Evolutionary conservation across 2,329 filamentous ascomycete genomes (phyloP).

Genomic region (Orbilia blumenaviensis): DNA sequence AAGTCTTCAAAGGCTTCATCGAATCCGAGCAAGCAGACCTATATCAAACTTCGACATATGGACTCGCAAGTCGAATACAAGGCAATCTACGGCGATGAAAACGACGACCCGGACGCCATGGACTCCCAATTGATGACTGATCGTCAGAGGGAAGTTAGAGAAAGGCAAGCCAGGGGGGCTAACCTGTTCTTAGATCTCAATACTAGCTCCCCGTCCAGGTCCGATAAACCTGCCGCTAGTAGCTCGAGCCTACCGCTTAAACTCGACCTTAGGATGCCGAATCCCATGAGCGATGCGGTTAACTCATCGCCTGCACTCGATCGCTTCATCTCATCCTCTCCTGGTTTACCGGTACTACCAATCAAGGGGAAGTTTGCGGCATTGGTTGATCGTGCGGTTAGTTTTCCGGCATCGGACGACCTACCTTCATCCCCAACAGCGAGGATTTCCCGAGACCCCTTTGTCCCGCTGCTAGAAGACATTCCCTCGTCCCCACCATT

Average conservation of each 20-base stretch:
- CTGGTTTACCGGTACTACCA: constrained; percentile 13
- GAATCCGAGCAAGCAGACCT: constrained; percentile 41
- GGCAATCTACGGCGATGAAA: constrained; percentile 66
- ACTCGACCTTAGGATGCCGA: constrained; percentile 45
- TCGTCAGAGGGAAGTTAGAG: constrained; percentile 78
- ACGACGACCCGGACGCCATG: constrained; percentile 65
- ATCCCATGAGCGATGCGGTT: constrained; percentile 30
- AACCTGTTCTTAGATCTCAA: constrained; percentile 43
- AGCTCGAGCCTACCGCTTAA: constrained; percentile 11
- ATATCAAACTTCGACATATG: constrained; percentile 67
- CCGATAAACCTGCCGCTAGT: background rate
- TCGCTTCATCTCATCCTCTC: constrained; percentile 30
- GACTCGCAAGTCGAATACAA: constrained; percentile 84
- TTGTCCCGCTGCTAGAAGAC: constrained; percentile 35
- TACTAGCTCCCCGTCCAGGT: constrained; percentile 5
- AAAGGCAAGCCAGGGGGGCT: constrained; percentile 73
- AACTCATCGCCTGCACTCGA: constrained; percentile 9
- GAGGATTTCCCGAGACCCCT: constrained; percentile 13
- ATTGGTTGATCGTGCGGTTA: constrained; percentile 29
- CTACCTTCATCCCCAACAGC: constrained; percentile 40
- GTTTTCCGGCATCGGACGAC: constrained; percentile 49
- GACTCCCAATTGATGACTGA: constrained; percentile 79
- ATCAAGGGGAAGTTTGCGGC: constrained; percentile 12
- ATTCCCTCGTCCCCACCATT: constrained; percentile 47
- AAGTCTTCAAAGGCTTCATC: constrained; percentile 55